Percentiles rank a stretch among this genome's conserved stretches.
These are phyloP conservation scores for Nakazawaea siamensis DNA, from an alignment of 805 yeast genomes.

Conservation along the genomic window DNA sequence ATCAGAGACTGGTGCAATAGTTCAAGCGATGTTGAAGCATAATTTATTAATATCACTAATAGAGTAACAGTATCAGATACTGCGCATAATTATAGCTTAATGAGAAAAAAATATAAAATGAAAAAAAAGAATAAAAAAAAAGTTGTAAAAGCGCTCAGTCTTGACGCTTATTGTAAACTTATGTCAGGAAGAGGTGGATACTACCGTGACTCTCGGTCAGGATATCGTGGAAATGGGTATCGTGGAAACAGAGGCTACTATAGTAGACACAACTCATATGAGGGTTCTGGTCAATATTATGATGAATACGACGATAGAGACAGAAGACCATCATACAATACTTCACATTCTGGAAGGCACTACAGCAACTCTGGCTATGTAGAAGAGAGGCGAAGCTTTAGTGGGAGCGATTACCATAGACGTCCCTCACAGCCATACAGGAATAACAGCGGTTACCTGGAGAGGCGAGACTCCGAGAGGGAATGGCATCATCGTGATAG, in stretches of 20 bases:
- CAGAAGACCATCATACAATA: too few relatives aligned
- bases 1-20: constrained; percentile 56
- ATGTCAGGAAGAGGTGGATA: not conserved
- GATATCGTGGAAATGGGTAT: constrained; percentile 2
- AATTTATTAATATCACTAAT: too few relatives aligned
- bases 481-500: not conserved
- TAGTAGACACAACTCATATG: not conserved
- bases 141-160: too few relatives aligned
- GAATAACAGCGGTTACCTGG: constrained; percentile 6
- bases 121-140: not conserved
- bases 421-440: not conserved
- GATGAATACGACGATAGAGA: too few relatives aligned
- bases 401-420: not conserved
- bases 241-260: not conserved
- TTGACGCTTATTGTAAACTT: too few relatives aligned
- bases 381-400: too few relatives aligned
- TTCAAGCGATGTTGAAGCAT: constrained; percentile 35
- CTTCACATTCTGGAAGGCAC: too few relatives aligned
- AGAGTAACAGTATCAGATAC: too few relatives aligned
- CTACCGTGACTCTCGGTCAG: constrained; percentile 4
- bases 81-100: too few relatives aligned
- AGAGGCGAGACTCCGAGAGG: constrained; percentile 1
- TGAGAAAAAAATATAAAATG: not conserved
- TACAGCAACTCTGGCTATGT: too few relatives aligned
- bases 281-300: too few relatives aligned